These are phyloP conservation scores for Combretum micranthum DNA, from an alignment of 345 rosid species.

Conservation along the genomic window DNA sequence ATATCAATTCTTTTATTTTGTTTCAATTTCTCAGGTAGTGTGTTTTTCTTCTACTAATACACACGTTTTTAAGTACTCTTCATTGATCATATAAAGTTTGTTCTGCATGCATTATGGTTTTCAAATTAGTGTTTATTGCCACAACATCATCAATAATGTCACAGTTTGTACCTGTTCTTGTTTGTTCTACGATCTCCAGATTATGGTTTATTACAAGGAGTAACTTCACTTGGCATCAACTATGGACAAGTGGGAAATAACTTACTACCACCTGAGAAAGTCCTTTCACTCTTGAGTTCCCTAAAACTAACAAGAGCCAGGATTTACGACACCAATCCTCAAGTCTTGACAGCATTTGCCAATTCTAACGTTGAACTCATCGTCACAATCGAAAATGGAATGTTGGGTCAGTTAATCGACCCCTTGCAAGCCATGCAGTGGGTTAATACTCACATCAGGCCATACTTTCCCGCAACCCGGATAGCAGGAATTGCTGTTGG, in stretches of 20 bases:
- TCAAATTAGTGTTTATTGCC: no score
- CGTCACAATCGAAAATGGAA: slow-evolving; percentile 61
- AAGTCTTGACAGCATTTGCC: slow-evolving; percentile 70
- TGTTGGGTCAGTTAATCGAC: slow-evolving; percentile 50
- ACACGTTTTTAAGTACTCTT: no score
- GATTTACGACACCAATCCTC: slow-evolving; percentile 79
- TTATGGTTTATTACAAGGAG: no score
- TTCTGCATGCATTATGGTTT: no score
- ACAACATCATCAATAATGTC: no score
- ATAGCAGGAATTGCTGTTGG: slow-evolving; percentile 71
- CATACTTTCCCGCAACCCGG: slow-evolving; percentile 47
- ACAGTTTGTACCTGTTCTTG: no score
- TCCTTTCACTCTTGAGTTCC: slow-evolving; percentile 46
- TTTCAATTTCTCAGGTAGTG: no score
- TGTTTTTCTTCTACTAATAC: no score
- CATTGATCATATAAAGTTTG: no score
- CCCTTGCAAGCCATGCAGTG: slow-evolving; percentile 54
- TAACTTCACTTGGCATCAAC: slow-evolving; percentile 55
- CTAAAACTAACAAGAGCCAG: slow-evolving; percentile 64
- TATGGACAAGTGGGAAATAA: slow-evolving; percentile 87
- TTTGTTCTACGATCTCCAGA: no score
- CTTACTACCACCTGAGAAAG: slow-evolving; percentile 72
- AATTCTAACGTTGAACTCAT: slow-evolving; percentile 64
- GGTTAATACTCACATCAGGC: slow-evolving; percentile 55
- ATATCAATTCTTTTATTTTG: no score